Percentiles rank a stretch among this genome's conserved stretches.
Conservation (phyloP, 1,284 basidiomycete species). For the Neonothopanus nambi region DNA sequence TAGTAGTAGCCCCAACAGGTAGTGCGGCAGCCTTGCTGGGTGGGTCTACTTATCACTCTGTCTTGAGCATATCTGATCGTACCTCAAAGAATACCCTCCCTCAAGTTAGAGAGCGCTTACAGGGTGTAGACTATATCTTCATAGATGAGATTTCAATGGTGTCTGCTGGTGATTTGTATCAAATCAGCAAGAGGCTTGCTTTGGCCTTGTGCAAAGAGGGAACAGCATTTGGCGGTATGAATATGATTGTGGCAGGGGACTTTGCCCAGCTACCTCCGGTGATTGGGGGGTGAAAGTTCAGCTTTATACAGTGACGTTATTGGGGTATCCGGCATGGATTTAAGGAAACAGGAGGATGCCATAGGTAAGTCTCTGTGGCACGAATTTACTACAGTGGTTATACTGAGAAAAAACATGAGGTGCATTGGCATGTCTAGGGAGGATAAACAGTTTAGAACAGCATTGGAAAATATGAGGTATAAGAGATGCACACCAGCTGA, state of each 20-base stretch:
- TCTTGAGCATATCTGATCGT: conserved; percentile 23
- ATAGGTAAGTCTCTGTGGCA: conserved; percentile 18
- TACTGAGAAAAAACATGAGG: conserved; percentile 38
- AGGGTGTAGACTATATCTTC: conserved; percentile 19
- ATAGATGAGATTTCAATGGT: conserved; percentile 24
- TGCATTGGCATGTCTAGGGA: conserved; percentile 5
- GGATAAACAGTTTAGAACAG: conserved; percentile 28
- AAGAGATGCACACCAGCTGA: conserved; percentile 34
- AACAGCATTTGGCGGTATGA: conserved; percentile 17
- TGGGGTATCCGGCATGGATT: conserved; percentile 2
- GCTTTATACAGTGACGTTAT: conserved; percentile 6
- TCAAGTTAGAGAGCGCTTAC: background rate
- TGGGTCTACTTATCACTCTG: conserved; percentile 32
- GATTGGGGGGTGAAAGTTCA: conserved; percentile 6
- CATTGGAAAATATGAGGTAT: conserved; percentile 36
- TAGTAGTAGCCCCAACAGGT: conserved; percentile 36
- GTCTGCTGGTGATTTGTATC: conserved; percentile 13
- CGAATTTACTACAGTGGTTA: conserved; percentile 27
- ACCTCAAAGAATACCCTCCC: background rate
- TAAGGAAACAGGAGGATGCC: conserved; percentile 3
- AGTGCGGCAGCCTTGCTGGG: conserved; percentile 27
- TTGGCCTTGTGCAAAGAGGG: background rate
- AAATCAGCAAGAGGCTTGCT: no score
- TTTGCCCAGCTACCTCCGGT: conserved; percentile 19
- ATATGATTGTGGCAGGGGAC: conserved; percentile 21